A percentile compares a stretch with the other conserved stretches of the same genome.
phyloP scores from a whole-genome alignment of 768 basidiomycete genomes.

The Pulveroboletus sp. region DNA sequence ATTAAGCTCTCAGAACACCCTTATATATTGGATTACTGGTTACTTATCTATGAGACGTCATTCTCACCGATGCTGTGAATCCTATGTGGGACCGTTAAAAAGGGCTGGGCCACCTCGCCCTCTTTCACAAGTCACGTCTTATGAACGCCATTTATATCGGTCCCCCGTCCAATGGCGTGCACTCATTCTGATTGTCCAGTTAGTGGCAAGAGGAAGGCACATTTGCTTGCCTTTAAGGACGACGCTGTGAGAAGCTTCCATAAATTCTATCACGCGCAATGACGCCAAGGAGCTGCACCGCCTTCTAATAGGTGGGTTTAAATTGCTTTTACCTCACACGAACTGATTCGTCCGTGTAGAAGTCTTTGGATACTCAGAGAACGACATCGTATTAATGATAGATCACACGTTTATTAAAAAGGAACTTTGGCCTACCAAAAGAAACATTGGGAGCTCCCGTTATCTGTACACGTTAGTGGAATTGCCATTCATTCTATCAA shows the following conservation, averaged over 20 bases:
- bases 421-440: conserved; percentile 36
- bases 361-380: conserved; percentile 33
- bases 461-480: not conserved
- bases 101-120: no score
- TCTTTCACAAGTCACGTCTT: not conserved
- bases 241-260: not conserved
- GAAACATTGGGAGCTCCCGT: conserved; percentile 39
- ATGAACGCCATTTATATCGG: not conserved
- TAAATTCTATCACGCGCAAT: conserved; percentile 11
- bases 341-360: conserved; percentile 22
- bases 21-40: not conserved
- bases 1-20: not conserved
- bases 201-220: conserved; percentile 13
- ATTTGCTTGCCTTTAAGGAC: conserved; percentile 22
- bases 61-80: conserved; percentile 6
- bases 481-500: not conserved
- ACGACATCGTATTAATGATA: conserved; percentile 42
- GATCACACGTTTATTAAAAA: conserved; percentile 28
- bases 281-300: conserved; percentile 12
- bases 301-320: conserved; percentile 23
- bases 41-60: not conserved
- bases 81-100: conserved; percentile 8
- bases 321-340: not conserved
- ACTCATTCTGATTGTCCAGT: not conserved
- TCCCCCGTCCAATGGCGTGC: conserved; percentile 4